A percentile compares a stretch with the other conserved stretches of the same genome.
Evolutionary conservation across 2,329 filamentous ascomycete species (phyloP).

Genomic region (Cladobotryum protrusum): DNA sequence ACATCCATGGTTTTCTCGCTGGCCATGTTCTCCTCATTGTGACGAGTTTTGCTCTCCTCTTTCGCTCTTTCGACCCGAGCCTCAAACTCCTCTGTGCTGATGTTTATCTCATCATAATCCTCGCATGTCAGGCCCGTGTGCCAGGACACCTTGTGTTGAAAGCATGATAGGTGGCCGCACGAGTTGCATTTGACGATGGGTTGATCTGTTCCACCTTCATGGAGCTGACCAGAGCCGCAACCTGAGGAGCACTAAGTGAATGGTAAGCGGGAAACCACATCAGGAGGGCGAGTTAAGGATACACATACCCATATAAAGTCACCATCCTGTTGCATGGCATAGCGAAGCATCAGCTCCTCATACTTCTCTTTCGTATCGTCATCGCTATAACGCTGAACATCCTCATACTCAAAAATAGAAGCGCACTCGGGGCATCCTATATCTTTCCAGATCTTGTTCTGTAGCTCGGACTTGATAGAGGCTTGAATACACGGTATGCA

Average conservation of each 20-base stretch:
- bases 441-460: background rate
- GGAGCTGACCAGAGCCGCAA: conserved; percentile 4
- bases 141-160: conserved; percentile 1
- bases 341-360: background rate
- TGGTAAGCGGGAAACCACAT: background rate
- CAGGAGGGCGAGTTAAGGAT: background rate
- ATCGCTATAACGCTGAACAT: conserved; percentile 1
- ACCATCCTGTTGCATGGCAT: background rate
- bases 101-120: background rate
- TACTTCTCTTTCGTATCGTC: background rate
- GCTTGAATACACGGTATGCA: background rate
- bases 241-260: conserved; percentile 1
- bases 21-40: background rate
- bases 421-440: conserved; percentile 3
- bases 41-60: background rate
- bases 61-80: background rate
- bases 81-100: background rate
- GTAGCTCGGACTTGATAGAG: background rate
- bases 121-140: conserved; percentile 4
- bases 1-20: background rate
- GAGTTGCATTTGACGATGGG: conserved; percentile 4
- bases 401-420: background rate
- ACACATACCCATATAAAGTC: conserved; percentile 4
- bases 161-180: conserved; percentile 2
- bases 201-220: background rate